Evolutionary conservation across 2,329 filamentous ascomycete genomes (phyloP), one percentile per base, ranked within the genome.

Genomic region (Ceratocystis smalleyi): DNA sequence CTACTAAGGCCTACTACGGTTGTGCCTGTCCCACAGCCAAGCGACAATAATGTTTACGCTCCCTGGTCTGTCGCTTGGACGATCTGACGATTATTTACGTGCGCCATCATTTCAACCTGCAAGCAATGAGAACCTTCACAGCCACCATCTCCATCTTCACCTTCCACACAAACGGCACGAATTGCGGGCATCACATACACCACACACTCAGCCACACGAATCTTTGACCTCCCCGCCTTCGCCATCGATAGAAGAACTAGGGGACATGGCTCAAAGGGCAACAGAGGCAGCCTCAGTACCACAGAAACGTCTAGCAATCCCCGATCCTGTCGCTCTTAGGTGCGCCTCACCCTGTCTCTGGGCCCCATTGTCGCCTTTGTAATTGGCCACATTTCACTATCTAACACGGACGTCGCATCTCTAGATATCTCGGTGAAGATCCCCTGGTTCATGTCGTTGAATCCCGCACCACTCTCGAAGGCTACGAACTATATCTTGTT

Each of bases 401-500:
- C 62, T 64, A 59, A 64, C 43, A 24, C 43, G 8, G 35, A 43
- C 12, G 17, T 19, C 40, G 7, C 7, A 47, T 45, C 12, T 51
- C 19, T 51, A 84, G 82, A 67, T 95, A 92, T 71, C 83, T 99
- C 24, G 88, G 95, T 76, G 88, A 95, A 72, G 94, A 97, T 68
- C 78, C 84, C 1, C 83, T 82, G 4, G 91, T 90, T 3, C 80
- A 79, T 2, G 84, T 96, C 6, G 78, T 96, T 68, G 83, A 91
- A 69, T 85, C 87, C 63, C 83, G 84, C 64, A 79, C 81, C 61
- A 77, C 81, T 61, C 80, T 99, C 5, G 77, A 82, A 67, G 92
- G 92, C 68, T 97, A 96, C 75, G 91, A 97, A 73, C 79, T 92
- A 67, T 97, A 97, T 74, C 77, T 97, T 17, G 90, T 97, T 68